A percentile compares a stretch with the other conserved stretches of the same genome.
phyloP scores from a whole-genome alignment of 345 rosid genomes.

The Cardamine occulta region DNA sequence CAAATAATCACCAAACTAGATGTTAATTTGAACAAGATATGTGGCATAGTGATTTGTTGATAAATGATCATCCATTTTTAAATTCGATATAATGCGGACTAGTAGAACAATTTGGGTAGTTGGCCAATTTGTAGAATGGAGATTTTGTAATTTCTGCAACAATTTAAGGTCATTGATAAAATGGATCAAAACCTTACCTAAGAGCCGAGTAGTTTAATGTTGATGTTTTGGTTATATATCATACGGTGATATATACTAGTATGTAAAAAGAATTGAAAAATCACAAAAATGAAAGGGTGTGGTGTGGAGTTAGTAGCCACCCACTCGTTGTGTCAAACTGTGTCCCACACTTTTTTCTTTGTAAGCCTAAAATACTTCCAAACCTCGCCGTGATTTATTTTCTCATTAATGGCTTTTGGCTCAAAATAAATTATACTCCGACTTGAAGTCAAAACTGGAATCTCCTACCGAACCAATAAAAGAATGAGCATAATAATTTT shows the following conservation, averaged over 20 bases:
- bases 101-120: constrained; percentile 4
- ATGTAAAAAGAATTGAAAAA: not conserved
- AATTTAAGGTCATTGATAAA: not conserved
- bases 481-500: not conserved
- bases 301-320: constrained; percentile 39
- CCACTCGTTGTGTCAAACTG: constrained; percentile 35
- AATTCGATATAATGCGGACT: not conserved
- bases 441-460: constrained; percentile 12
- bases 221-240: not conserved
- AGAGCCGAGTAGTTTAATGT: not conserved
- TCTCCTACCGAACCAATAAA: not conserved
- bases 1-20: not conserved
- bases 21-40: not conserved
- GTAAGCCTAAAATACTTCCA: constrained; percentile 37
- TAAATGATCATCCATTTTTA: not conserved
- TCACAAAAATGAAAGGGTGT: constrained; percentile 15
- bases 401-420: constrained; percentile 1
- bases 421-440: not conserved
- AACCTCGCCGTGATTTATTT: constrained; percentile 30
- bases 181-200: not conserved
- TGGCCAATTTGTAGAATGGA: not conserved
- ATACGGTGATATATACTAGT: not conserved
- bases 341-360: constrained; percentile 10
- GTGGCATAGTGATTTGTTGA: not conserved
- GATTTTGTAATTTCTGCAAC: not conserved